Base-by-base conservation (phyloP, 1,284 basidiomycete genomes). In the Entoloma clypeatum region DNA sequence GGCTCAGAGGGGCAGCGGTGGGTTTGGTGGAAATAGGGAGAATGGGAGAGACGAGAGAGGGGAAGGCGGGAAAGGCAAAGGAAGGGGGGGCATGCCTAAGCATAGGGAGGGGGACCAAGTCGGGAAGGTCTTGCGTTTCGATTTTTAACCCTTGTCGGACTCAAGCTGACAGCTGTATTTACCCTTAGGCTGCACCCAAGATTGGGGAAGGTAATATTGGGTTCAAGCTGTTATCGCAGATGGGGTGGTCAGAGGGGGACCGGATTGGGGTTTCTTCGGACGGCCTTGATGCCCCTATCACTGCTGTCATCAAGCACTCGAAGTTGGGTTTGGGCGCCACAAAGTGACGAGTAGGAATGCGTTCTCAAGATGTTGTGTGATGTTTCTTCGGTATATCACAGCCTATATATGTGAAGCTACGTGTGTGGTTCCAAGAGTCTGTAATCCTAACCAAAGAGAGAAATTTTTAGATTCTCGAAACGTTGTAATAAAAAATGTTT, bases 201-300 rank as follows among this genome's bases (percentile, higher is more conserved):
- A 79, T 91, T 38, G 76, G 72, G 14, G 68, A 76, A 43, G 62
- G 71, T 3, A 91, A 91, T 51, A 51, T 88, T 42, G 88, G 88
- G 0, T 91, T 89, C 64, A 75, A 65, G 61, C 75, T 92, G 77
- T 57, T 91, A 47, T 74, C 80, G 11, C 67, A 71, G 35, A 89
- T 90, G 86, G 86, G 86, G 18, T 88, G 86, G 86, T 56, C 72
- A 7, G 82, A 86, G 49, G 86, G 86, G 1, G 68, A 75, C 23
- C 65, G 69, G 8, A 86, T 88, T 51, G 85, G 85, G 2, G 59
- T 72, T 5, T 55, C 60, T 5, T 55, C 60, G 6, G 78, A 74
- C 6, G 79, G 77, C 1, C 58, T 88, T 34, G 77, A 81, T n/a
- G 74, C 61, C 5, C 86, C 86, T 6, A 57, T 89, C 34, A 77